Base-by-base conservation (phyloP, 768 basidiomycete genomes). In the Stropharia rugosoannulata region DNA sequence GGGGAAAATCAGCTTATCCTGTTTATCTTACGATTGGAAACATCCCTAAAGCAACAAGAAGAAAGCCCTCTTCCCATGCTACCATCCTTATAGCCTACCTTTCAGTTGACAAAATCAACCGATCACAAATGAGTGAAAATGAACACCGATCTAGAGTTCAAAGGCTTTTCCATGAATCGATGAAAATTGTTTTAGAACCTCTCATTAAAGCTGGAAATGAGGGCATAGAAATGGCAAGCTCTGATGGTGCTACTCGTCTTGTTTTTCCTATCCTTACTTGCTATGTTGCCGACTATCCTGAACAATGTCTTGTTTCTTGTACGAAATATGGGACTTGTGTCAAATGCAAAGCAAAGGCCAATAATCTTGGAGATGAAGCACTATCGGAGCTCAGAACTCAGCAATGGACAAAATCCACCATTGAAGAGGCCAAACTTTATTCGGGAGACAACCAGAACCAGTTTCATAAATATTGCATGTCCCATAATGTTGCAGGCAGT, bases 11-110 rank as follows among this genome's bases (percentile, higher is more conserved):
- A 38, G 73, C 73, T 8, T 78, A 73, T 57, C 76, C 78, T 0
- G 68, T 80, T 0, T 80, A 80, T 58, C 56, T 78, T 0, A 74
- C 75, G 0, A 64, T 77, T 29, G 77, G 74, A 0, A 77, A 77
- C 37, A 67, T 77, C 9, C 58, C 64, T 0, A 75, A 74, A 51
- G 52, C 61, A 4, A 57, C 72, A 5, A 66, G 72, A 0, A 63
- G 73, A 1, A 63, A 75, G 55, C 70, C 73, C 0, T 70, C 70
- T 0, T 49, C 61, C 35, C 67, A 65, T 22, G 76, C 73, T 0
- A 68, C 63, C 15, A 58, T 78, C 0, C 64, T 79, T 0, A 43
- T 80, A 2, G 78, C 64, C 0, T 78, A 78, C 54, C 66, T 80
- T 4, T 72, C 77, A 1, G 68, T 74, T 1, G 62, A 67, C 10